Conservation (phyloP, 495 filamentous ascomycete species). For the Aspergillus bridgeri region DNA sequence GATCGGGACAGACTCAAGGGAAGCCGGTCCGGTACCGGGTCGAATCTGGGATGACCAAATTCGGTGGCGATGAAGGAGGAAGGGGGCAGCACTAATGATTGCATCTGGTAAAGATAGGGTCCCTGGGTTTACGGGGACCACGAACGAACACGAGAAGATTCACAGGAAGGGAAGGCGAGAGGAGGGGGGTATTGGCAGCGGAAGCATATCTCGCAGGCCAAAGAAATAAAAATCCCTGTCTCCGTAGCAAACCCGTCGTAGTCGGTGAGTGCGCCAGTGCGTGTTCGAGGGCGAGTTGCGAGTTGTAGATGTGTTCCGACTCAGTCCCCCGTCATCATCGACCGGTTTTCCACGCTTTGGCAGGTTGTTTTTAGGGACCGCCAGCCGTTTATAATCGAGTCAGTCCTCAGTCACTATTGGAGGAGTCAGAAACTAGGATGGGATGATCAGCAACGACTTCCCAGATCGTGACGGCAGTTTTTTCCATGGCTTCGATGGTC, state of each 20-base stretch:
- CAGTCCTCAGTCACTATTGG: slow-evolving; percentile 35
- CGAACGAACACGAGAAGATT: slow-evolving; percentile 10
- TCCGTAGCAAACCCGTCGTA: background rate
- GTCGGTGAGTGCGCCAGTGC: slow-evolving; percentile 6
- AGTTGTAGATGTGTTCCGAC: slow-evolving; percentile 13
- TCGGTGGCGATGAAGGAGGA: slow-evolving; percentile 41
- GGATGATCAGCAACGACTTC: slow-evolving; percentile 40
- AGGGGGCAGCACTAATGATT: slow-evolving; percentile 48
- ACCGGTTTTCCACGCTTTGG: slow-evolving; percentile 17
- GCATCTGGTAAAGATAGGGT: slow-evolving; percentile 35
- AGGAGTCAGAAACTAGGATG: slow-evolving; percentile 46
- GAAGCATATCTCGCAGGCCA: slow-evolving; percentile 35
- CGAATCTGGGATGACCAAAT: slow-evolving; percentile 42
- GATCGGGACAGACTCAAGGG: slow-evolving; percentile 67
- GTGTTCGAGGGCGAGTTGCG: background rate
- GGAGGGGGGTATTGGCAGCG: slow-evolving; percentile 17
- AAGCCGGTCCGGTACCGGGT: slow-evolving; percentile 60
- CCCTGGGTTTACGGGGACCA: slow-evolving; percentile 13
- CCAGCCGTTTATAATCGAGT: slow-evolving; percentile 41
- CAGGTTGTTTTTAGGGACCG: slow-evolving; percentile 22
- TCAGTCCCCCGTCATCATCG: slow-evolving; percentile 31
- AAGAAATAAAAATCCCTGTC: background rate
- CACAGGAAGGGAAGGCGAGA: slow-evolving; percentile 27
- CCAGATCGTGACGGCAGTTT: slow-evolving; percentile 44
- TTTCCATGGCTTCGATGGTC: slow-evolving; percentile 43